A percentile compares a stretch with the other conserved stretches of the same genome.
These are phyloP conservation scores for Mrakia hoshinonis DNA, from an alignment of 768 basidiomycete species.

Conservation along the genomic window DNA sequence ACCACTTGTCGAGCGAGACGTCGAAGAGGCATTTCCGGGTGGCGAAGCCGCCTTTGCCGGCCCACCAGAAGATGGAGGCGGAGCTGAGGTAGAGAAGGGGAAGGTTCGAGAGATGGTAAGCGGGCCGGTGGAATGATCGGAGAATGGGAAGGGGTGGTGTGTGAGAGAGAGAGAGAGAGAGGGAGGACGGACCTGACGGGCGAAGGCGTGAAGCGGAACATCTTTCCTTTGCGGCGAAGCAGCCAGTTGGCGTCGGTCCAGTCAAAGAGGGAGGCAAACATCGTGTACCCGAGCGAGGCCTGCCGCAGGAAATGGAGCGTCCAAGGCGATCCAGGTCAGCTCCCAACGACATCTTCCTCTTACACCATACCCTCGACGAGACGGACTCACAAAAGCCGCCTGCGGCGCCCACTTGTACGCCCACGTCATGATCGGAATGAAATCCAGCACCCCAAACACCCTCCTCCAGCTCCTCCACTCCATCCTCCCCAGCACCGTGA, in stretches of 20 bases:
- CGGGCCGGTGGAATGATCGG: too few relatives aligned
- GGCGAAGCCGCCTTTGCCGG: conserved; percentile 46
- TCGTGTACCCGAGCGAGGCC: conserved; percentile 35
- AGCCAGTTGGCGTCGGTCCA: conserved; percentile 52
- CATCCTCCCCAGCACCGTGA: conserved; percentile 44
- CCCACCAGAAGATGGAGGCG: conserved; percentile 41
- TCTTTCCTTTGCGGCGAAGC: conserved; percentile 46
- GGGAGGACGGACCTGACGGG: conserved; percentile 45
- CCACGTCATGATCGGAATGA: conserved; percentile 49
- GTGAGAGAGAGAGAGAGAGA: conserved; percentile 37
- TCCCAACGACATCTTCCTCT: too few relatives aligned
- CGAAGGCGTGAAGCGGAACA: conserved; percentile 49
- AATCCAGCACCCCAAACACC: conserved; percentile 48
- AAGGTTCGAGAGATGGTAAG: too few relatives aligned
- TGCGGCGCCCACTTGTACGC: conserved; percentile 46
- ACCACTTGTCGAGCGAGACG: conserved; percentile 45
- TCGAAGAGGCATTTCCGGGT: conserved; percentile 42
- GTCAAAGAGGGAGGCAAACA: conserved; percentile 46
- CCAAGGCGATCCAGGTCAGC: neutral
- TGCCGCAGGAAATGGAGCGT: neutral
- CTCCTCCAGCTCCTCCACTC: conserved; percentile 47
- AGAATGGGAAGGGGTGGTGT: too few relatives aligned
- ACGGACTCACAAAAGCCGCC: conserved; percentile 41
- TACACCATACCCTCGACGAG: too few relatives aligned
- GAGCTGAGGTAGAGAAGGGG: neutral